These are phyloP conservation scores for Metschnikowia rubicola DNA, from an alignment of 805 yeast species.

Conservation along the genomic window DNA sequence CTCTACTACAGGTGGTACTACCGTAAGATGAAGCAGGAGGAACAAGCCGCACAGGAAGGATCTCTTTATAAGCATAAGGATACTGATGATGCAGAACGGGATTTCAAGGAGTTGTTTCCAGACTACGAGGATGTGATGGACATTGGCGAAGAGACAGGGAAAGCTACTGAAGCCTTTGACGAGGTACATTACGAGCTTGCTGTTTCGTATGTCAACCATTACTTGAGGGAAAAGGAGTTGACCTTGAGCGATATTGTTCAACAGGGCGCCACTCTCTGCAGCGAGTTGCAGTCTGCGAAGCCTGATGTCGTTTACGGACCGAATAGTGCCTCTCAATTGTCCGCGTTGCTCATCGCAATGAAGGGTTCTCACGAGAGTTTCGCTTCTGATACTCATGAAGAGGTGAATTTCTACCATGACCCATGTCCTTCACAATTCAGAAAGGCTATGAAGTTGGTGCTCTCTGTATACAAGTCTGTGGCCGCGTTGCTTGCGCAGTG, in stretches of 20 bases:
- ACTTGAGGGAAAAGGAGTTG: constrained; percentile 20
- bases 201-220: constrained; percentile 43
- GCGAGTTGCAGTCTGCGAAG: constrained; percentile 10
- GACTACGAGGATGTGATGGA: constrained; percentile 71
- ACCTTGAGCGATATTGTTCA: constrained; percentile 8
- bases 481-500: constrained; percentile 56
- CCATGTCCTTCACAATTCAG: constrained; percentile 57
- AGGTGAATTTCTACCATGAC: constrained; percentile 60
- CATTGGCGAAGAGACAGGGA: constrained; percentile 5
- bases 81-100: constrained; percentile 71
- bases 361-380: constrained; percentile 19
- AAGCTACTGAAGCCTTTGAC: constrained; percentile 28
- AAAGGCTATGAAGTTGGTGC: constrained; percentile 48
- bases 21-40: constrained; percentile 63
- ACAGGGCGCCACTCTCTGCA: constrained; percentile 14
- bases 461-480: constrained; percentile 32
- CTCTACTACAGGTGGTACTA: constrained; percentile 81
- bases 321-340: constrained; percentile 22
- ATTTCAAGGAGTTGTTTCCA: constrained; percentile 78
- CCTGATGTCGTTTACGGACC: constrained; percentile 12
- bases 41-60: constrained; percentile 55
- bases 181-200: constrained; percentile 50
- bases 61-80: constrained; percentile 66
- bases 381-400: constrained; percentile 11
- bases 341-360: constrained; percentile 21